These are phyloP conservation scores for Cryptosporidium baileyi DNA, from an alignment of 169 alveolate species.

Conservation along the genomic window DNA sequence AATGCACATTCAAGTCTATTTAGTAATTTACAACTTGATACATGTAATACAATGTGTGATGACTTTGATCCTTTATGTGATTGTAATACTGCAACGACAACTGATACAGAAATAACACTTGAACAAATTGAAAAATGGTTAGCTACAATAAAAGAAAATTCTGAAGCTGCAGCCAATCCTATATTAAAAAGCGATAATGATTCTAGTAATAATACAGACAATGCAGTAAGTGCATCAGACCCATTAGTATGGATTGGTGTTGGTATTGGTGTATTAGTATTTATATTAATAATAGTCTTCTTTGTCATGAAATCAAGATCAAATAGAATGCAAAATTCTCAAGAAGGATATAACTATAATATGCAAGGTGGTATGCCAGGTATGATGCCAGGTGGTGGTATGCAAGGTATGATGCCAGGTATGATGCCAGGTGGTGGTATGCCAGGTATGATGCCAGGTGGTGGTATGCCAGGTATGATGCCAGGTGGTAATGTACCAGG, in stretches of 20 bases:
- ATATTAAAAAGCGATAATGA: not conserved
- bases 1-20: conserved; percentile 22
- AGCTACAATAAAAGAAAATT: conserved; percentile 3
- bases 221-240: not conserved
- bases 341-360: not conserved
- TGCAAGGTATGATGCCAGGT: conserved; percentile 60
- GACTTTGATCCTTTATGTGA: conserved; percentile 64
- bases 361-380: conserved; percentile 65
- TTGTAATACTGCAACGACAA: conserved; percentile 6
- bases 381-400: conserved; percentile 62
- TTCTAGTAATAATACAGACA: not conserved
- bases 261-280: conserved; percentile 28
- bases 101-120: conserved; percentile 31
- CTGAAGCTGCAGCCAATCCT: conserved; percentile 47
- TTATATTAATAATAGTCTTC: conserved; percentile 16
- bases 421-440: conserved; percentile 47
- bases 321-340: not conserved
- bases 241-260: conserved; percentile 56
- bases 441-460: conserved; percentile 67
- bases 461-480: conserved; percentile 56
- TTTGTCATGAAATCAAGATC: conserved; percentile 26
- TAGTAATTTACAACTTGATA: not conserved
- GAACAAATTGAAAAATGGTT: conserved; percentile 51
- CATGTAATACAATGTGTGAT: conserved; percentile 65
- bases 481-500: conserved; percentile 36